phyloP scores from a whole-genome alignment of 176 grass and related monocot species.

The Oryza brachyantha region DNA sequence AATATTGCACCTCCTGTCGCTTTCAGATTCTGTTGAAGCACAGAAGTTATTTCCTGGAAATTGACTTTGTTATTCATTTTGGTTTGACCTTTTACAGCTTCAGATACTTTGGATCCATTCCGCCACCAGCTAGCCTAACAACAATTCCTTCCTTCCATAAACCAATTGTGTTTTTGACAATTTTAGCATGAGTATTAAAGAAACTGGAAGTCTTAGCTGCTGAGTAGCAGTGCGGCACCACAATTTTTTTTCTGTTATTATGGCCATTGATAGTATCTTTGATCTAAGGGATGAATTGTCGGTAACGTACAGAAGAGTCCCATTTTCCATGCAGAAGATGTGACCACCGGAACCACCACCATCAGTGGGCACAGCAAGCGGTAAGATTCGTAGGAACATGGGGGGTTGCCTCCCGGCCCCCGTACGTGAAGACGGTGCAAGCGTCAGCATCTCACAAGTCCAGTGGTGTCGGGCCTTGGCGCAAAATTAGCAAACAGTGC shows the following conservation, averaged over 20 bases:
- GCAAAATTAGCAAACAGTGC: background rate
- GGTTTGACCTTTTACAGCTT: constrained; percentile 14
- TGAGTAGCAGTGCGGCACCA: background rate
- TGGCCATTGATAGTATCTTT: constrained; percentile 6
- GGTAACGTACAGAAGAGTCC: constrained; percentile 33
- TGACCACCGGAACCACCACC: constrained; percentile 45
- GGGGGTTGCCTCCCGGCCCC: background rate
- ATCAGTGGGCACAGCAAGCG: constrained; percentile 11
- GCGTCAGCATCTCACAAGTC: constrained; percentile 28
- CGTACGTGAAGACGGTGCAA: background rate
- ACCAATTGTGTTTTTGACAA: constrained; percentile 26
- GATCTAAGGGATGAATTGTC: constrained; percentile 29
- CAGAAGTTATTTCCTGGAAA: background rate
- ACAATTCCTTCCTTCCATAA: background rate
- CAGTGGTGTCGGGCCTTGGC: constrained; percentile 5
- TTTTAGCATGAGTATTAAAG: background rate
- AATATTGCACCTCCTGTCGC: background rate
- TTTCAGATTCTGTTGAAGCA: background rate
- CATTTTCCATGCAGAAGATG: constrained; percentile 35
- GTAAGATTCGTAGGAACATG: background rate
- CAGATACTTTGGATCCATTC: background rate
- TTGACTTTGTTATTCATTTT: background rate
- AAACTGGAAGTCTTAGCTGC: background rate
- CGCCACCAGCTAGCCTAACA: constrained; percentile 39
- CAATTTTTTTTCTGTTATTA: constrained; percentile 2